Evolutionary conservation across 2,329 filamentous ascomycete genomes (phyloP).

Genomic region (Anthostomella pinea): DNA sequence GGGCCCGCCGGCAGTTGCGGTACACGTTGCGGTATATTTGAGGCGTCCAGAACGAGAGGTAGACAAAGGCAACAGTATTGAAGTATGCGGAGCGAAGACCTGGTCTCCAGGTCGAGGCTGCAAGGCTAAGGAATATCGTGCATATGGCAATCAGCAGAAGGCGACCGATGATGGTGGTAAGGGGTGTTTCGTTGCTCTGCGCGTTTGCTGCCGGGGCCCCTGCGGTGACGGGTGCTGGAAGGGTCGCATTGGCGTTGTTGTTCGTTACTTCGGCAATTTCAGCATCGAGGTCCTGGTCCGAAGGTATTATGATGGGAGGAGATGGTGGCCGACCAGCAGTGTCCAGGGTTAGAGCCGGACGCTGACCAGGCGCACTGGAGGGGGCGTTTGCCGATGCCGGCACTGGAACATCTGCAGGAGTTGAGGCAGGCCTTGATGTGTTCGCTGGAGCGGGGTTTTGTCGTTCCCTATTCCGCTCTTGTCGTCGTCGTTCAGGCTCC

Average conservation of each 20-base stretch:
- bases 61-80: slow-evolving; percentile 65
- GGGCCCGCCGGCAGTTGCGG: slow-evolving; percentile 85
- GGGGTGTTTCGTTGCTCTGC: slow-evolving; percentile 35
- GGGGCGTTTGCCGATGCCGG: slow-evolving; percentile 18
- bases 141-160: slow-evolving; percentile 55
- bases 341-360: slow-evolving; percentile 20
- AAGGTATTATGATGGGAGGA: slow-evolving; percentile 57
- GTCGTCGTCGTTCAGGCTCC: slow-evolving; percentile 52
- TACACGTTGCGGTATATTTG: slow-evolving; percentile 89
- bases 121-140: slow-evolving; percentile 57
- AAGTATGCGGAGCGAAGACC: slow-evolving; percentile 54
- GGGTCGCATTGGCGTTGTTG: slow-evolving; percentile 25
- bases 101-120: slow-evolving; percentile 60
- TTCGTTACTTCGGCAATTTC: slow-evolving; percentile 48
- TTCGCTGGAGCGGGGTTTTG: slow-evolving; percentile 23
- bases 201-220: slow-evolving; percentile 26
- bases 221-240: slow-evolving; percentile 29
- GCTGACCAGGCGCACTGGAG: slow-evolving; percentile 21
- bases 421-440: slow-evolving; percentile 19
- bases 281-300: slow-evolving; percentile 61
- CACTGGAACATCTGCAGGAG: slow-evolving; percentile 13
- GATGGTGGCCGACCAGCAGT: slow-evolving; percentile 24
- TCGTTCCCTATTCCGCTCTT: slow-evolving; percentile 34
- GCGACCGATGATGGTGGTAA: slow-evolving; percentile 56
- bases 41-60: slow-evolving; percentile 88